Conservation (phyloP, 495 filamentous ascomycete species). For the Neurospora sp. region DNA sequence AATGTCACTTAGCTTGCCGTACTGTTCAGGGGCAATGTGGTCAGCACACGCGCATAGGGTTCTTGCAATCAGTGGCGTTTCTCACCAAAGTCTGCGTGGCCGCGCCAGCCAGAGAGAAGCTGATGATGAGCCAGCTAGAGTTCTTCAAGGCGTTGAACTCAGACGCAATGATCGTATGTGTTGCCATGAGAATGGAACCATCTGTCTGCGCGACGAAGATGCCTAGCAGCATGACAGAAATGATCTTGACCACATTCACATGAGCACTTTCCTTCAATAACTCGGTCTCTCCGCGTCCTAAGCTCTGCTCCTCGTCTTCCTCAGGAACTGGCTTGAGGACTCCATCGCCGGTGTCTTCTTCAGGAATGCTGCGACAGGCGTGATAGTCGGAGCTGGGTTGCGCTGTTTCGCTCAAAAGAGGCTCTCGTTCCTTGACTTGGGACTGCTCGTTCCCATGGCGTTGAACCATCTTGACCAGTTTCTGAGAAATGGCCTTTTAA, state of each 20-base stretch:
- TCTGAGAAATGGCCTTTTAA: neutral
- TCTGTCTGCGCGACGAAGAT: conserved; percentile 59
- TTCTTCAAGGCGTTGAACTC: conserved; percentile 51
- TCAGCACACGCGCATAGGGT: neutral
- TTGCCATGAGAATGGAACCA: conserved; percentile 51
- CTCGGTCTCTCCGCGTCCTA: conserved; percentile 2
- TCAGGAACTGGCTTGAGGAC: neutral
- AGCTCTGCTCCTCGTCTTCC: conserved; percentile 11
- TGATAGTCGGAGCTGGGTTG: neutral
- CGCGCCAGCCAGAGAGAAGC: conserved; percentile 49
- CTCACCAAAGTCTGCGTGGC: conserved; percentile 48
- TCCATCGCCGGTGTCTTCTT: neutral
- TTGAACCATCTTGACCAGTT: neutral
- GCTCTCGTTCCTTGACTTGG: neutral
- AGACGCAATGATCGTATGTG: conserved; percentile 53
- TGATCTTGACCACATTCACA: conserved; percentile 11
- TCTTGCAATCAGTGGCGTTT: neutral
- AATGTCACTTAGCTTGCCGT: conserved; percentile 41
- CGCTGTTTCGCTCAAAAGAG: neutral
- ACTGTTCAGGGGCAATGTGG: conserved; percentile 22
- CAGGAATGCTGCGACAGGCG: neutral
- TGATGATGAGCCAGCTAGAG: conserved; percentile 59
- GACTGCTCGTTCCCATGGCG: neutral
- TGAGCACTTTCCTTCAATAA: neutral
- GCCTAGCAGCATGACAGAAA: conserved; percentile 35